Percentiles rank a stretch among this genome's conserved stretches.
These are phyloP conservation scores for Collybia mongolica DNA, from an alignment of 768 basidiomycete species.

Conservation along the genomic window DNA sequence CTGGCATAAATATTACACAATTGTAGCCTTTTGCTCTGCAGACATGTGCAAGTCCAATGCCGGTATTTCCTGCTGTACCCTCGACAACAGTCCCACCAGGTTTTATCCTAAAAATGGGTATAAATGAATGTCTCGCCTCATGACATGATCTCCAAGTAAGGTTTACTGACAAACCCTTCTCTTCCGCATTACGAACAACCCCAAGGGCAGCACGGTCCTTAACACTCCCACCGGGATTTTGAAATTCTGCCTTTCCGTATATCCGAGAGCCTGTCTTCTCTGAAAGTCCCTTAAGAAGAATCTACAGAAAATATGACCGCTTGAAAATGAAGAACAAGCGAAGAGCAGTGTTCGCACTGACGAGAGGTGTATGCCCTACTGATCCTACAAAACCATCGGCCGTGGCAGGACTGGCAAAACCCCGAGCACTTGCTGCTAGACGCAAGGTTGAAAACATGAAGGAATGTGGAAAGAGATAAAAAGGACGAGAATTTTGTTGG, in stretches of 20 bases:
- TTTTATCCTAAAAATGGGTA: constrained; percentile 51
- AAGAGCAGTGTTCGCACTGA: constrained; percentile 30
- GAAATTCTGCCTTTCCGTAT: constrained; percentile 96
- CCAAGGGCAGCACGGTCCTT: constrained; percentile 97
- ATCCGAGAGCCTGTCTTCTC: constrained; percentile 82
- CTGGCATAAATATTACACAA: constrained; percentile 99
- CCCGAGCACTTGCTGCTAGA: constrained; percentile 27
- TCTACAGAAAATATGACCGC: constrained; percentile 44
- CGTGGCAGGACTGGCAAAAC: constrained; percentile 35
- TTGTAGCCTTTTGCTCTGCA: constrained; percentile 92
- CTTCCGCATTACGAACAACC: constrained; percentile 83
- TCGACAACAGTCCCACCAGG: constrained; percentile 98
- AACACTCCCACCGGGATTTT: constrained; percentile 97
- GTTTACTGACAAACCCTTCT: constrained; percentile 66
- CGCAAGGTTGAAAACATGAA: constrained; percentile 33
- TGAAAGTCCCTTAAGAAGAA: constrained; percentile 78
- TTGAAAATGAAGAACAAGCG: background rate
- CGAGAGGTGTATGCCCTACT: constrained; percentile 92
- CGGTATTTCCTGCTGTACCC: constrained; percentile 98
- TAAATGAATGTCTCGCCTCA: no score
- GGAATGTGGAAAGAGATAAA: constrained; percentile 7
- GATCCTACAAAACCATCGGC: constrained; percentile 85
- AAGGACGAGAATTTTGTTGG: constrained; percentile 3
- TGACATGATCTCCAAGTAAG: no score
- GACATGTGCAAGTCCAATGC: constrained; percentile 93